Evolutionary conservation across 805 yeast genomes (phyloP).

Genomic region (Candida argentea): DNA sequence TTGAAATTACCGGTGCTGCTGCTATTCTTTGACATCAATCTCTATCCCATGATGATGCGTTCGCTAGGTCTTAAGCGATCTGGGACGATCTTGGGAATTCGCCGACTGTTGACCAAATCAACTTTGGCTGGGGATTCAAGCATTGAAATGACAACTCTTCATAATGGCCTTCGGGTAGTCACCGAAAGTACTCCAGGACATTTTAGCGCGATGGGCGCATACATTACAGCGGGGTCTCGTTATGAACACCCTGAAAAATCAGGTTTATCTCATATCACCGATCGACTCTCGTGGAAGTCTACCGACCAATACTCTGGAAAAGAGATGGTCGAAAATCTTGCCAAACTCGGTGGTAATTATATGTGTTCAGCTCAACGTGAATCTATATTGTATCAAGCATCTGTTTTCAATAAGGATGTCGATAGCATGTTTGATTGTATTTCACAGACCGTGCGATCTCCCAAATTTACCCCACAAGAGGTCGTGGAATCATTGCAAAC

Average conservation of each 20-base stretch:
- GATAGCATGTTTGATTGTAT: constrained; percentile 69
- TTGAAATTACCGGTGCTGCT: too few species aligned
- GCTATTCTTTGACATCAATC: too few species aligned
- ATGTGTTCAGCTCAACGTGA: constrained; percentile 91
- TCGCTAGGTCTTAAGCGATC: too few species aligned
- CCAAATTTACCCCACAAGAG: constrained; percentile 59
- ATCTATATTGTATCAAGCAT: constrained; percentile 85
- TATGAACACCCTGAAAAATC: constrained; percentile 50
- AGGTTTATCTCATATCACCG: constrained; percentile 79
- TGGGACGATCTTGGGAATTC: too few species aligned
- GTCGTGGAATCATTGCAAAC: constrained; percentile 62
- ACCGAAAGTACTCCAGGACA: constrained; percentile 85
- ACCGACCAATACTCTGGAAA: constrained; percentile 48
- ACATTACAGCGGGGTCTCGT: constrained; percentile 84
- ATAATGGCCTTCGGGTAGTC: constrained; percentile 75
- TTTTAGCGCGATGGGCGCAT: constrained; percentile 84
- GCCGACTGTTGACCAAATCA: too few species aligned
- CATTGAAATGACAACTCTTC: constrained; percentile 32
- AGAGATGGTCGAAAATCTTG: constrained; percentile 66
- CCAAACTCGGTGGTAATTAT: constrained; percentile 84
- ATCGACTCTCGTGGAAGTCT: constrained; percentile 76
- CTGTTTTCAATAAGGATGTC: constrained; percentile 81
- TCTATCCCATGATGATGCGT: too few species aligned
- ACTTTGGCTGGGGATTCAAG: constrained; percentile 8
- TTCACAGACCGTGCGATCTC: constrained; percentile 68